Base-by-base conservation (phyloP, 192 early-diverging fungal genomes). In the Fimicolochytrium jonesii region DNA sequence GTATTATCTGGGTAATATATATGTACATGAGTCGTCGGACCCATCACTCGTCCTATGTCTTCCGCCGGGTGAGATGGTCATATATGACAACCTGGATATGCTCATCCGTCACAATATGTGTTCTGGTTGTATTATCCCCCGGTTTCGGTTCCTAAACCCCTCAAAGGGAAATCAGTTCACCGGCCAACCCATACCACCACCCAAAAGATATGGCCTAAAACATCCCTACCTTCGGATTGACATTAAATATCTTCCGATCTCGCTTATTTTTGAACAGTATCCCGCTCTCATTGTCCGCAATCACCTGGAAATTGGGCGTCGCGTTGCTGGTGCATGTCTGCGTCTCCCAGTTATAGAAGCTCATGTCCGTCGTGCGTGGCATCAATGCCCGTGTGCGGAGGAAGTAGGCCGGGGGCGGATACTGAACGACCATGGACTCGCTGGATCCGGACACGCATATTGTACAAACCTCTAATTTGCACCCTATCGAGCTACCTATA, bases 331-430 rank as follows among this genome's bases (percentile, higher is more conserved):
- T 85, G 68, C 83, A 82, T 0, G 75, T 85, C 46, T 85, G 83
- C 20, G 83, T 85, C 55, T 85, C 83, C 83, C 83, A 85, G 62
- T 85, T 85, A 73, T 82, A 85, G 62, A 85, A 85, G 31, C 72
- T 75, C 79, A 85, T 71, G 64, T 85, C 83, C 7, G 72, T 67
- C 17, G 81, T 72, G 28, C 77, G 63, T n/a, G 83, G 83, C 48
- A 78, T 43, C 46, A 85, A 48, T 0, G 56, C 43, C n/a, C 69
- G 63, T 15, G 64, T 55, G 32, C 68, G 59, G 17, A 55, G 56
- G 56, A 85, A 85, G 67, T 85, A 83, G 17, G 70, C n/a, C n/a
- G n/a, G n/a, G n/a, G n/a, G n/a, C n/a, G n/a, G n/a, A n/a, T n/a
- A n/a, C n/a, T n/a, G n/a, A n/a, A n/a, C n/a, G n/a, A n/a, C n/a